Conservation (phyloP, 306 rosid genomes). For the Elaeagnus macrophylla region DNA sequence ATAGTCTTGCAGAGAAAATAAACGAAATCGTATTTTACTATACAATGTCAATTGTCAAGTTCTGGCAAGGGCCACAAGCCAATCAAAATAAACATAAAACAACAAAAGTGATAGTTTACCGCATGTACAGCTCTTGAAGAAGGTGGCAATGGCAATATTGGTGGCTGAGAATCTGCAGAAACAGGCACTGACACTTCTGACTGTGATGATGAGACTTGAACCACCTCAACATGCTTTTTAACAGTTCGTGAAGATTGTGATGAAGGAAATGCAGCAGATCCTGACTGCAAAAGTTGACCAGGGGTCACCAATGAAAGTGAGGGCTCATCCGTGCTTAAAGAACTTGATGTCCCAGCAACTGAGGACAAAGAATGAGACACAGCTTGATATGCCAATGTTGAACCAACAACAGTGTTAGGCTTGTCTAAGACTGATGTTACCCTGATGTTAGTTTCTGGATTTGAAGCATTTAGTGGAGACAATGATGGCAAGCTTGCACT, state of each 20-base stretch:
- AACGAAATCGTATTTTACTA: no score
- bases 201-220: constrained; percentile 51
- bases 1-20: no score
- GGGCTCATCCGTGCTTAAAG: constrained; percentile 32
- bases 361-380: constrained; percentile 45
- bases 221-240: constrained; percentile 75
- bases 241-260: constrained; percentile 42
- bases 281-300: constrained; percentile 70
- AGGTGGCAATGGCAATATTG: constrained; percentile 73
- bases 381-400: constrained; percentile 48
- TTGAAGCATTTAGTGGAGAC: constrained; percentile 37
- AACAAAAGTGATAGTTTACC: constrained; percentile 23
- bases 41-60: no score
- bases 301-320: constrained; percentile 71
- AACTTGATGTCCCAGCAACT: constrained; percentile 41
- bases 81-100: no score
- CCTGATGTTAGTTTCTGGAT: constrained; percentile 37
- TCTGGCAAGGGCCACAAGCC: no score
- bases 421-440: constrained; percentile 44
- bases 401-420: constrained; percentile 35
- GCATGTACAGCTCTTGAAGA: constrained; percentile 37
- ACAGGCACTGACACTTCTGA: constrained; percentile 34
- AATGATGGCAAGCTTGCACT: constrained; percentile 41
- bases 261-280: constrained; percentile 41
- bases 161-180: constrained; percentile 56